Evolutionary conservation across 2,329 filamentous ascomycete species (phyloP), one percentile per base, ranked within the genome.

Genomic region (Helotiales sp.): DNA sequence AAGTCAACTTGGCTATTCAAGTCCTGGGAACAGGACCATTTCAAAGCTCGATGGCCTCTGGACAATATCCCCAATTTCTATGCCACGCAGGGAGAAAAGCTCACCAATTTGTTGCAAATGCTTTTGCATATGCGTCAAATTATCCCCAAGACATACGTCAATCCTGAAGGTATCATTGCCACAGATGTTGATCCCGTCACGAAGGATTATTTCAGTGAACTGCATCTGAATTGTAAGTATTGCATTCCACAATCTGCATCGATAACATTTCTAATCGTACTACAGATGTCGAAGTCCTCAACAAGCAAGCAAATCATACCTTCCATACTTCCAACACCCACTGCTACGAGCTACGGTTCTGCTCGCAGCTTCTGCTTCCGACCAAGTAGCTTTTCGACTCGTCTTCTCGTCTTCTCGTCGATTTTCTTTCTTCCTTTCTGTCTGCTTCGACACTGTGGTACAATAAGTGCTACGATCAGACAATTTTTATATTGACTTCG

Each of bases 1-100:
- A 90, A 90, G 78, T 87, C 87, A 0, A 90, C 87, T 0, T 91
- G 88, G 88, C 85, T 86, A 0, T 90, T 90, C 79, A 89, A 89
- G 69, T 87, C 86, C 1, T 91, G 87, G 87, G 87, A 89, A 72
- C 86, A 89, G 74, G 83, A 87, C 64, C 84, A 85, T 59, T 82
- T 73, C 37, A 71, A 75, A 47, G 68, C 72, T 28, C 82, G 85
- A 1, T 90, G 88, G 88, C 88, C 88, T 3, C 80, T 90, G 2
- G 86, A 87, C 43, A 82, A 82, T 66, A 84, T 85, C 7, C 88
- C 88, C 0, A 79, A 80, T 59, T 80, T 81, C 60, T 90, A 86
- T 73, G 85, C 86, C 0, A 82, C 84, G 64, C 87, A 90, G 70
- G 87, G 87, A 17, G 83, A 85, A 54, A 83, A 84, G 37, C 81